A percentile compares a stretch with the other conserved stretches of the same genome.
Conservation (phyloP, 2,329 filamentous ascomycete species). For the Xylariaceae sp. region DNA sequence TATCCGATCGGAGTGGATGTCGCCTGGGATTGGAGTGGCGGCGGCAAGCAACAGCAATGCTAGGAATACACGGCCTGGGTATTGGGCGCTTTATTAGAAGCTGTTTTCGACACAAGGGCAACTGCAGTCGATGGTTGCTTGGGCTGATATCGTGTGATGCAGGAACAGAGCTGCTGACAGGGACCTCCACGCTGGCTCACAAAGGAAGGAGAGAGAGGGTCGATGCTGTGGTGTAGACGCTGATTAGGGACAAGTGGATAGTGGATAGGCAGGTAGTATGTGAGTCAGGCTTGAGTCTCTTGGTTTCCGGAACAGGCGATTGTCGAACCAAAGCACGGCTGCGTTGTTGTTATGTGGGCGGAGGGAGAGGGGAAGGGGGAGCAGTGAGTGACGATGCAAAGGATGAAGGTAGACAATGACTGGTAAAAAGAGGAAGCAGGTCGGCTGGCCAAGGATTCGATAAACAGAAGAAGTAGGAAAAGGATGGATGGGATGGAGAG, state of each 20-base stretch:
- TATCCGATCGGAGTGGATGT: slow-evolving; percentile 22
- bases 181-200: slow-evolving; percentile 22
- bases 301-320: slow-evolving; percentile 25
- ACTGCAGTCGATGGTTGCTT: slow-evolving; percentile 20
- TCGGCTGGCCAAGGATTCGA: slow-evolving; percentile 25
- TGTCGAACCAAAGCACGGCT: slow-evolving; percentile 27
- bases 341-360: slow-evolving; percentile 21
- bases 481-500: slow-evolving; percentile 26
- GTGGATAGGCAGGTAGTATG: slow-evolving; percentile 19
- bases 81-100: slow-evolving; percentile 22
- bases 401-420: slow-evolving; percentile 29
- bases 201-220: slow-evolving; percentile 28
- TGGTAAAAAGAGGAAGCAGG: slow-evolving; percentile 22
- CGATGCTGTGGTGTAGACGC: slow-evolving; percentile 15
- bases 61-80: slow-evolving; percentile 17
- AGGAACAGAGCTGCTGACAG: slow-evolving; percentile 27
- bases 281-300: slow-evolving; percentile 26
- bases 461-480: slow-evolving; percentile 29
- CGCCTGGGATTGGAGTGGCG: slow-evolving; percentile 13
- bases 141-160: slow-evolving; percentile 21
- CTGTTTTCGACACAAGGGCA: slow-evolving; percentile 26
- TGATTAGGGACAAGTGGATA: slow-evolving; percentile 22
- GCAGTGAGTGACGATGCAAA: slow-evolving; percentile 33
- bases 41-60: slow-evolving; percentile 13
- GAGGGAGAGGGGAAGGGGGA: slow-evolving; percentile 26